phyloP scores from a whole-genome alignment of 148 eudicot species.

The Chenopodium berlandieri region DNA sequence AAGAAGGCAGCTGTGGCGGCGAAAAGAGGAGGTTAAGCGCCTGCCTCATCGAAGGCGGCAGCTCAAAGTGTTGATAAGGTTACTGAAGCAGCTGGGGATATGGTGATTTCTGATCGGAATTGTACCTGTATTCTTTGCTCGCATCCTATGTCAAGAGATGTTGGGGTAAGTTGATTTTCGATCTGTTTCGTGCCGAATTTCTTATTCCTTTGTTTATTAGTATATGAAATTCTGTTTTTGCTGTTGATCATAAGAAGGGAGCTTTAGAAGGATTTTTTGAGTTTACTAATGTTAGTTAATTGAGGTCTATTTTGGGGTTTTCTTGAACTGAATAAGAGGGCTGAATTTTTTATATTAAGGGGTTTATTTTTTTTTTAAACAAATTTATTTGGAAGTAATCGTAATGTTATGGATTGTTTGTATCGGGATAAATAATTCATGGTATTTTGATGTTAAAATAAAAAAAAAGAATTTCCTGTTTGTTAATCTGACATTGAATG shows the following conservation, averaged over 20 bases:
- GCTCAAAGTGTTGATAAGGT: slow-evolving; percentile 39
- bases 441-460: not conserved
- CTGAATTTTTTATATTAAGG: too few species aligned
- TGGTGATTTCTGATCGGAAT: slow-evolving; percentile 81
- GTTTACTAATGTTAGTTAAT: not conserved
- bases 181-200: slow-evolving; percentile 1
- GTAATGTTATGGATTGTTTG: not conserved
- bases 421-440: not conserved
- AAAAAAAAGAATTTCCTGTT: too few species aligned
- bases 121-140: slow-evolving; percentile 92
- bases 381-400: not conserved
- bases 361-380: too few species aligned
- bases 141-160: slow-evolving; percentile 88
- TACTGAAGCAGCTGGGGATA: slow-evolving; percentile 42
- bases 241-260: too few species aligned
- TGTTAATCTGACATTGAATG: too few species aligned
- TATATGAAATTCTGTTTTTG: not conserved
- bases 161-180: slow-evolving; percentile 51
- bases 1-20: slow-evolving; percentile 98
- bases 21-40: slow-evolving; percentile 78
- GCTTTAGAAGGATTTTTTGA: too few species aligned
- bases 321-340: too few species aligned
- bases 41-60: slow-evolving; percentile 45
- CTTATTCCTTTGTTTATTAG: not conserved
- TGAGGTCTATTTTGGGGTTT: not conserved